Evolutionary conservation across 345 rosid genomes (phyloP).

Genomic region (Citropsis articulata): DNA sequence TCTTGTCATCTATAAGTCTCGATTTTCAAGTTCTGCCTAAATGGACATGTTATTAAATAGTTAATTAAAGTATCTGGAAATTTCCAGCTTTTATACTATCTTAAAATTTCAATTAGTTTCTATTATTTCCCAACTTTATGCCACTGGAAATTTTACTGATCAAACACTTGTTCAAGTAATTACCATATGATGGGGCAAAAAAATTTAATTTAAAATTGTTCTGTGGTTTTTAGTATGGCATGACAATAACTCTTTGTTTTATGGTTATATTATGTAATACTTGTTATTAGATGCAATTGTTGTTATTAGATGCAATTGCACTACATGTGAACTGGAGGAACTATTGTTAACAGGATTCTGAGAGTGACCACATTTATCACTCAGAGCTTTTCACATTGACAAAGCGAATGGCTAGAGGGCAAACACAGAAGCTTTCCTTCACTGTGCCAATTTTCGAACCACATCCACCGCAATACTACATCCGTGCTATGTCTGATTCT

Average conservation of each 20-base stretch:
- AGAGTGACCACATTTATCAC: constrained; percentile 94
- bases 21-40: neutral
- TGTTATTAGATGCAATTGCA: neutral
- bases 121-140: neutral
- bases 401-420: constrained; percentile 80
- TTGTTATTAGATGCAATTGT: neutral
- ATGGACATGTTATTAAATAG: neutral
- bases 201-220: neutral
- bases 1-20: neutral
- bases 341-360: constrained; percentile 71
- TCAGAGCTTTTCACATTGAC: constrained; percentile 93
- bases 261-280: neutral
- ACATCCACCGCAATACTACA: constrained; percentile 94
- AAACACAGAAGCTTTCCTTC: constrained; percentile 87
- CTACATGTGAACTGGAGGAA: constrained; percentile 7
- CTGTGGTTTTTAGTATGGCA: neutral
- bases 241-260: neutral
- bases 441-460: constrained; percentile 98
- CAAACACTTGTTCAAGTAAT: neutral
- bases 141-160: neutral
- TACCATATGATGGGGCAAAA: neutral
- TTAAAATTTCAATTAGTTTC: neutral
- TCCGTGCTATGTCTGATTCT: constrained; percentile 96
- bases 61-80: neutral
- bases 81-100: neutral